Conservation (phyloP, 2,329 filamentous ascomycete genomes). For the Trichoderma polysporum region DNA sequence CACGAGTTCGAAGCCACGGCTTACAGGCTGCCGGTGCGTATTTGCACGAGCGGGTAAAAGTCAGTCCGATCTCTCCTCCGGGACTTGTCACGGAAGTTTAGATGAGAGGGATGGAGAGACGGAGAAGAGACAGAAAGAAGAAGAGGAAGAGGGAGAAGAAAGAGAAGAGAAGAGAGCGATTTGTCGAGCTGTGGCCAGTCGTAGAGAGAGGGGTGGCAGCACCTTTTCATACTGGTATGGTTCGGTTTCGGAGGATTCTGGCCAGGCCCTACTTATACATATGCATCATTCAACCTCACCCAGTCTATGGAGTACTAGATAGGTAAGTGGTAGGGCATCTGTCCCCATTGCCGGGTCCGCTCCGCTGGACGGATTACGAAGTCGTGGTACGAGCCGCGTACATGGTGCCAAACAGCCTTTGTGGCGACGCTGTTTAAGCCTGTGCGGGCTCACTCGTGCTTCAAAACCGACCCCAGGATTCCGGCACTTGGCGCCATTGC, state of each 20-base stretch:
- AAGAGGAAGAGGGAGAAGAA: not conserved
- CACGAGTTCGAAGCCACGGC: slow-evolving; percentile 1
- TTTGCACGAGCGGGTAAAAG: not conserved
- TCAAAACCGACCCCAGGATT: not conserved
- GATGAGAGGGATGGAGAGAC: not conserved
- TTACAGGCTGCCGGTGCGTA: not conserved
- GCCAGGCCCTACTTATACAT: not conserved
- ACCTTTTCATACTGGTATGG: not conserved
- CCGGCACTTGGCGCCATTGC: not conserved
- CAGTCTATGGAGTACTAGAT: slow-evolving; percentile 9
- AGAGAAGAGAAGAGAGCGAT: not conserved
- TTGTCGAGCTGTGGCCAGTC: not conserved
- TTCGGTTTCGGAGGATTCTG: not conserved
- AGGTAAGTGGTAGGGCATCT: too few relatives aligned
- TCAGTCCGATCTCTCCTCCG: not conserved
- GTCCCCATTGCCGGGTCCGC: not conserved
- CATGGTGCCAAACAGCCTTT: not conserved
- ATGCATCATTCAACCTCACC: not conserved
- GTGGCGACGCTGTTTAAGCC: not conserved
- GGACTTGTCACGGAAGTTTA: not conserved
- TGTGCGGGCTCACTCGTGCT: too few relatives aligned
- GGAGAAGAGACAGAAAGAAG: not conserved
- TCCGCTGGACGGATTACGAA: not conserved
- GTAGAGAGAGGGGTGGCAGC: not conserved
- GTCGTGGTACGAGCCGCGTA: not conserved